Evolutionary conservation across 495 filamentous ascomycete genomes (phyloP), one percentile per base, ranked within the genome.

Genomic region (Penicillium parvum): DNA sequence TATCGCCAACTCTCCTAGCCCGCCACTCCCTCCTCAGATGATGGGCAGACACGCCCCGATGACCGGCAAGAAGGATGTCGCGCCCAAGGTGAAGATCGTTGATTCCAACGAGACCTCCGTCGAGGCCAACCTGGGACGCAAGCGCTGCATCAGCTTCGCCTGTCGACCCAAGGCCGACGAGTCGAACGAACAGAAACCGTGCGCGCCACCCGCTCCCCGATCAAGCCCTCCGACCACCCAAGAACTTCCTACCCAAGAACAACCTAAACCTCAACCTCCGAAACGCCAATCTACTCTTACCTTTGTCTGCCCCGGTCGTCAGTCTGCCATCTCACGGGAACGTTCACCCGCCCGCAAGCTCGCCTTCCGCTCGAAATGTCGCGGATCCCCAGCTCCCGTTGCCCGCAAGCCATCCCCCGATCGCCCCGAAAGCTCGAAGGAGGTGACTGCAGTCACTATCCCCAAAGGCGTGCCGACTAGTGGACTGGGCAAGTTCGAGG

Each of bases 131-230:
- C 59, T 85, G 23, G 82, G 80, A 14, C 79, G 82, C 55, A 95
- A 88, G 69, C 79, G 94, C 35, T 91, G 86, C 66, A 96, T 97
- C 50, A 90, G 78, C 25, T 98, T 98, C 65, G 91, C 88, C 34
- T 96, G 91, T 63, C 85, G 68, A 16, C 65, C 69, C 9, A 68
- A 74, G 38, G 40, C 53, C 17, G 57, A 64, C 27, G 45, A 45
- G 3, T 15, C 60, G 14, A 45, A 43, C 14, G 47, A 59, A 40
- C 34, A 42, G 12, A 58, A 60, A 17, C 44, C 53, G 5, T 21
- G 42, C 15, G 25, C 19, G 17, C 49, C 57, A 23, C 47, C 49
- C n/a, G 33, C 17, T 11, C 30, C 38, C n/a, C 40, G 32, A 10
- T 44, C 52, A 37, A 22, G 54, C 43, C 27, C 55, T 11, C 32